A percentile compares a stretch with the other conserved stretches of the same genome.
phyloP scores from a whole-genome alignment of 192 early-diverging fungal species.

The Coemansia sp. region DNA sequence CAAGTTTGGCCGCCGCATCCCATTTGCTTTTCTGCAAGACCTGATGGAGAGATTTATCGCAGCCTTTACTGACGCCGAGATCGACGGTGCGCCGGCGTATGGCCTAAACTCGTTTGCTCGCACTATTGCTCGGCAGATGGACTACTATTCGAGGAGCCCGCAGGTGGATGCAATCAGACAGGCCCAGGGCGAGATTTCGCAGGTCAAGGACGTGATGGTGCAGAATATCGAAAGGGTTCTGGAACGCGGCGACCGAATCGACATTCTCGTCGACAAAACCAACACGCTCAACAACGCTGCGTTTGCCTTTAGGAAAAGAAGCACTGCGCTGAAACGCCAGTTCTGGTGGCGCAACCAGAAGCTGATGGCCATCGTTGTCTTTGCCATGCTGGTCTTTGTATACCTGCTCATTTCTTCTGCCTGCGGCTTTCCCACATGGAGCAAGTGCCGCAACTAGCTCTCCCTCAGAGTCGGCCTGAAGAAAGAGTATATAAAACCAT shows the following conservation, averaged over 20 bases:
- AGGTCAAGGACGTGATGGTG: conserved; percentile 93
- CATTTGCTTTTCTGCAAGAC: conserved; percentile 89
- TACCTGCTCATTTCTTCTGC: conserved; percentile 70
- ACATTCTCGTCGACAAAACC: conserved; percentile 87
- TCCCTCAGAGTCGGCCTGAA: too few species aligned
- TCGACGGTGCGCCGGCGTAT: conserved; percentile 61
- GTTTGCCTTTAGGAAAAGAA: conserved; percentile 86
- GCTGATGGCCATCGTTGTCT: conserved; percentile 67
- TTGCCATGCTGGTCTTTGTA: conserved; percentile 62
- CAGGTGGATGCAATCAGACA: conserved; percentile 72
- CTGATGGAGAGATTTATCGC: conserved; percentile 62
- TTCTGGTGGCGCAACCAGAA: conserved; percentile 97
- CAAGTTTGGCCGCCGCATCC: conserved; percentile 70
- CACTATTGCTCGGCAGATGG: conserved; percentile 80
- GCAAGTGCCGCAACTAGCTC: conserved; percentile 48
- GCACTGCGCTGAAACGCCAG: conserved; percentile 73
- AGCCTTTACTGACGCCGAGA: conserved; percentile 57
- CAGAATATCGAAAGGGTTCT: conserved; percentile 90
- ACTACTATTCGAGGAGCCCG: conserved; percentile 70
- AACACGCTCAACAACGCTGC: conserved; percentile 82
- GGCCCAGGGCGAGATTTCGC: conserved; percentile 87
- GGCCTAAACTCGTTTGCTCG: conserved; percentile 81
- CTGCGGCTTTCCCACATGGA: conserved; percentile 78
- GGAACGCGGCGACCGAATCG: conserved; percentile 84
- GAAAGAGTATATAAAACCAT: neutral